Base-by-base conservation (phyloP, 129 eudicot genomes). In the Scalesia atractyloides region DNA sequence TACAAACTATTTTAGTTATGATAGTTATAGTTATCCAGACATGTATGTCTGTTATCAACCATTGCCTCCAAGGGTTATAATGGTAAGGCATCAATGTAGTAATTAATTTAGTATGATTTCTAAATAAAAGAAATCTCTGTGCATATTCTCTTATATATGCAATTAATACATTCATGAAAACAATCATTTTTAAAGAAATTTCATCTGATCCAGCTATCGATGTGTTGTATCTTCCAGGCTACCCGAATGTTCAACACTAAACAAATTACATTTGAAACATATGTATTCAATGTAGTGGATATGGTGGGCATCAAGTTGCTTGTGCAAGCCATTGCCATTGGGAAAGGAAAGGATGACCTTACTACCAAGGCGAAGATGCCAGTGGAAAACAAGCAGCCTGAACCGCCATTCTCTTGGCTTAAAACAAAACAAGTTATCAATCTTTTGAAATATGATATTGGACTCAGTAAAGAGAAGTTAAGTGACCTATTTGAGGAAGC, bases 271-370 rank as follows among this genome's bases (percentile, higher is more conserved):
- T 48, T 48, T 12, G 53, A 13, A 14, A 48, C 53, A 48, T 14
- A 48, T 48, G 17, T 48, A 48, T 48, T 48, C n/a, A 48, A 48
- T 13, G 53, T 48, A 14, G 5, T 48, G n/a, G 53, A 48, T 48
- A 48, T 48, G 53, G 53, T 48, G n/a, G 53, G 53, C 1, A 48
- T 48, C 16, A 13, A 48, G 1, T 48, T 48, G n/a, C 53, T 48
- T 48, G 53, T 48, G 14, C 16, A 48, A 48, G 53, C 53, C 53
- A 48, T 48, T 48, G 53, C 53, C 53, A 48, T 48, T 48, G 53
- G 53, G 14, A 48, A 48, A 48, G 53, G 53, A 48, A 3, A 14
- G 5, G 16, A 48, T 12, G 53, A 48, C 15, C 53, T 48, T 48
- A 48, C 53, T 48, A 11, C 6, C 17, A 48, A 48, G 53, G 15